phyloP scores from a whole-genome alignment of 1,139 yeast genomes.

The Taiozyma sp. region DNA sequence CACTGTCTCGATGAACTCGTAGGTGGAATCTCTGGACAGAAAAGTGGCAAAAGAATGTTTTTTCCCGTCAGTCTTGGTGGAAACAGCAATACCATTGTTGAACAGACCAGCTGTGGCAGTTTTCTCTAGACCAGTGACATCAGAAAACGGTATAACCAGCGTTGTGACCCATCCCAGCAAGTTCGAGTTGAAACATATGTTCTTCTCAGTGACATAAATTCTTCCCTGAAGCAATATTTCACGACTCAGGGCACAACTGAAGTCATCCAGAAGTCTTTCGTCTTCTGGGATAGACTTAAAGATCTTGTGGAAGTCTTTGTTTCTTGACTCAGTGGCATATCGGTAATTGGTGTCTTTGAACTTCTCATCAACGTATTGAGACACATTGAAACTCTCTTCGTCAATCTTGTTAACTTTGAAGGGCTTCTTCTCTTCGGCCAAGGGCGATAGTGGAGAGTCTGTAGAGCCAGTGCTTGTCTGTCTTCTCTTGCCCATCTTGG shows the following conservation, averaged over 20 bases:
- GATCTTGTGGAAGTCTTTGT: constrained; percentile 73
- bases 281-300: constrained; percentile 66
- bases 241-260: constrained; percentile 82
- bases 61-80: constrained; percentile 51
- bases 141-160: constrained; percentile 66
- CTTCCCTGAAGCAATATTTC: constrained; percentile 93
- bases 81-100: constrained; percentile 85
- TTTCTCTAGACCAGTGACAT: constrained; percentile 71
- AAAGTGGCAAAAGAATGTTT: constrained; percentile 85
- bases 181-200: constrained; percentile 88
- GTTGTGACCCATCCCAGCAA: constrained; percentile 91
- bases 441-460: constrained; percentile 21
- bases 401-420: neutral
- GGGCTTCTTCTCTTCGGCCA: constrained; percentile 24
- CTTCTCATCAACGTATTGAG: constrained; percentile 35
- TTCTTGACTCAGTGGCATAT: constrained; percentile 66
- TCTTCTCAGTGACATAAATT: constrained; percentile 74
- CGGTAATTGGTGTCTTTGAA: constrained; percentile 37
- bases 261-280: constrained; percentile 78
- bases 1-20: constrained; percentile 58
- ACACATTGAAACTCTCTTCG: constrained; percentile 26
- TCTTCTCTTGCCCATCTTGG: constrained; percentile 17
- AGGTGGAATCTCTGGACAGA: constrained; percentile 74
- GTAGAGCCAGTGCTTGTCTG: constrained; percentile 20
- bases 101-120: constrained; percentile 83